phyloP scores from a whole-genome alignment of 257 asterid genomes.

The Knoxia roxburghii region DNA sequence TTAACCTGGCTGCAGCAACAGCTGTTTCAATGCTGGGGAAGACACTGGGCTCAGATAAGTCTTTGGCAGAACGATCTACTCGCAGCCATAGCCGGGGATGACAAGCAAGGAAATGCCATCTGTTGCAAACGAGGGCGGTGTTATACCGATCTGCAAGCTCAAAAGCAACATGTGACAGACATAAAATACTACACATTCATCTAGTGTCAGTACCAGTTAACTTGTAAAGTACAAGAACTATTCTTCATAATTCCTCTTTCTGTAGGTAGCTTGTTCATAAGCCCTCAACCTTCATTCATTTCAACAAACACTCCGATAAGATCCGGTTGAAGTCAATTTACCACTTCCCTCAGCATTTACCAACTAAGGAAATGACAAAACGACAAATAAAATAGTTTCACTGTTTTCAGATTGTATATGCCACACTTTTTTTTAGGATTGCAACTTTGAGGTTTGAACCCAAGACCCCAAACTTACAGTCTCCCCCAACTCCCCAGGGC shows the following conservation, averaged over 20 bases:
- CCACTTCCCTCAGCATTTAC: neutral
- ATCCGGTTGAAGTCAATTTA: neutral
- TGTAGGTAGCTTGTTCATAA: neutral
- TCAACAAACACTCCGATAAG: neutral
- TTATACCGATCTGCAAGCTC: conserved; percentile 99
- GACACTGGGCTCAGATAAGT: conserved; percentile 62
- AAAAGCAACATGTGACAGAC: conserved; percentile 49
- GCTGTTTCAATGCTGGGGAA: conserved; percentile 84
- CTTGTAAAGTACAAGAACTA: neutral
- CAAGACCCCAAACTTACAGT: too few relatives aligned
- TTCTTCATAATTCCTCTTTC: neutral
- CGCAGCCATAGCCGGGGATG: conserved; percentile 96
- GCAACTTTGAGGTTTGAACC: too few relatives aligned
- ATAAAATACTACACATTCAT: conserved; percentile 16
- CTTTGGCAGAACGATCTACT: conserved; percentile 74
- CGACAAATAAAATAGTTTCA: neutral
- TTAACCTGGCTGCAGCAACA: conserved; percentile 79
- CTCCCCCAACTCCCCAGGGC: too few relatives aligned
- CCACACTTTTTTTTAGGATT: too few relatives aligned
- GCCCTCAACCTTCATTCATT: neutral
- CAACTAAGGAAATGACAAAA: neutral
- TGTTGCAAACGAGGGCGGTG: conserved; percentile 99
- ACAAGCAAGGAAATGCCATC: conserved; percentile 97
- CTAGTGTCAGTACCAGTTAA: conserved; percentile 8
- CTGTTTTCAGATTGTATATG: neutral